Conservation (phyloP, 352 stramenopile species). For the Globisporangium parvum region DNA sequence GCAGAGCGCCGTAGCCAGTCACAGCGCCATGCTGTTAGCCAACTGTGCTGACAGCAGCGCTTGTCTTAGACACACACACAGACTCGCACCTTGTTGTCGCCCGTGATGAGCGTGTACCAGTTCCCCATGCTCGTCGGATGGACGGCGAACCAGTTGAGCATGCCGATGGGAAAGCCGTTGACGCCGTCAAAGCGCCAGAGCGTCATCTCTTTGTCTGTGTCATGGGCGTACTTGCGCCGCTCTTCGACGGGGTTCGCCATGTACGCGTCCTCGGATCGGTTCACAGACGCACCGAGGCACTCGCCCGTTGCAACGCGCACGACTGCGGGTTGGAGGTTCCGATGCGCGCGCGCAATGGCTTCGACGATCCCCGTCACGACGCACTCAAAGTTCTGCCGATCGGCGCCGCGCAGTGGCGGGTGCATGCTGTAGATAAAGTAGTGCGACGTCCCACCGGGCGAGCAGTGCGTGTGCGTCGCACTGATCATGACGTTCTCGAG, state of each 20-base stretch:
- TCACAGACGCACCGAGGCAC: conserved; percentile 81
- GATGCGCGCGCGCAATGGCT: conserved; percentile 70
- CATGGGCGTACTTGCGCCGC: conserved; percentile 61
- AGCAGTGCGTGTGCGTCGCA: conserved; percentile 91
- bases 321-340: conserved; percentile 59
- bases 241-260: conserved; percentile 83
- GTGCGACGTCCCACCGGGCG: conserved; percentile 86
- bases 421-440: conserved; percentile 91
- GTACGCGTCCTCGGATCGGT: conserved; percentile 87
- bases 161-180: conserved; percentile 79
- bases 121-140: conserved; percentile 92
- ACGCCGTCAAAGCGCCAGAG: conserved; percentile 82
- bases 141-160: conserved; percentile 94
- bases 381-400: conserved; percentile 86
- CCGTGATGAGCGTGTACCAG: conserved; percentile 91
- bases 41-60: not conserved
- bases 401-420: conserved; percentile 58
- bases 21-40: not conserved
- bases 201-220: conserved; percentile 92
- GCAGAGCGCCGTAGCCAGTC: not conserved
- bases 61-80: not conserved
- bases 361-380: conserved; percentile 86
- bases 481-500: conserved; percentile 84
- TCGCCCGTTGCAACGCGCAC: conserved; percentile 57
- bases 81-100: conserved; percentile 84